Conservation (phyloP, 2,329 filamentous ascomycete genomes). For the Alternaria sp. region DNA sequence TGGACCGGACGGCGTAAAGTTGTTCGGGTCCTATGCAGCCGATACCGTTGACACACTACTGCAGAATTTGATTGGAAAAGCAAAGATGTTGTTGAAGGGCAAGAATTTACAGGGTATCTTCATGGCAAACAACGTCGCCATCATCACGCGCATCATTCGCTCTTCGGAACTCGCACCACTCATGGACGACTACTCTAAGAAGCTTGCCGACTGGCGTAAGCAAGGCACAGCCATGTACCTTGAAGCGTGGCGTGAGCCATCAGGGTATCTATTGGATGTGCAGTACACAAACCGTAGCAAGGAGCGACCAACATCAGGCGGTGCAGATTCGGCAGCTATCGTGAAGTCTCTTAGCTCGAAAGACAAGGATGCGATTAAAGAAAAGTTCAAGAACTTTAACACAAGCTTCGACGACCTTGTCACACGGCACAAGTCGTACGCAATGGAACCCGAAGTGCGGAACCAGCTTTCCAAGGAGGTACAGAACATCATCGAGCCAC, state of each 20-base stretch:
- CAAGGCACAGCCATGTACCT: conserved; percentile 83
- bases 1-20: conserved; percentile 83
- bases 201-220: conserved; percentile 86
- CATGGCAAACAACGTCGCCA: conserved; percentile 83
- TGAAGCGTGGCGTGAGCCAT: conserved; percentile 87
- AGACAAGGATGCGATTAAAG: conserved; percentile 95
- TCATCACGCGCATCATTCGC: conserved; percentile 84
- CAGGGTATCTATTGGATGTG: conserved; percentile 82
- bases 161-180: conserved; percentile 80
- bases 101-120: conserved; percentile 87
- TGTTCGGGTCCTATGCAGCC: conserved; percentile 88
- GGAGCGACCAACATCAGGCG: conserved; percentile 71
- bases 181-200: conserved; percentile 68
- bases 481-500: conserved; percentile 88
- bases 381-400: conserved; percentile 95
- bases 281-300: conserved; percentile 81
- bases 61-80: conserved; percentile 76
- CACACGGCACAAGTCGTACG: conserved; percentile 78
- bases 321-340: conserved; percentile 78
- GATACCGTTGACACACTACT: conserved; percentile 89
- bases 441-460: conserved; percentile 91
- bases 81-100: conserved; percentile 72
- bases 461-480: conserved; percentile 82
- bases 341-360: conserved; percentile 85
- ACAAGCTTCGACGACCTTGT: conserved; percentile 88